phyloP scores from a whole-genome alignment of 2,329 filamentous ascomycete genomes.

The Fusarium robinianum region DNA sequence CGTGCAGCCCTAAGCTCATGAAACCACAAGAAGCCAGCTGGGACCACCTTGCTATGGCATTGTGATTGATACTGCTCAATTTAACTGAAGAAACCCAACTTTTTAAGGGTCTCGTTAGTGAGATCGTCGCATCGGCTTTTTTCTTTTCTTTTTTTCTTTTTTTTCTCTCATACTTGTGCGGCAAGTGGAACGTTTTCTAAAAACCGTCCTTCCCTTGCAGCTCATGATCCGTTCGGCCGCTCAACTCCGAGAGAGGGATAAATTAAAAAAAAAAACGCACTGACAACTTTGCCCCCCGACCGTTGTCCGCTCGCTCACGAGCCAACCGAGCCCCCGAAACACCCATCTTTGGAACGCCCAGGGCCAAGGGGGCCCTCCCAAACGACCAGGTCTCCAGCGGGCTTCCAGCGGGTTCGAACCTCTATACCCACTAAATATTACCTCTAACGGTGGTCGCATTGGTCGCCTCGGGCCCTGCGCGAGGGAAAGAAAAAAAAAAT shows the following conservation, averaged over 20 bases:
- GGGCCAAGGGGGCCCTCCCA: slow-evolving; percentile 4
- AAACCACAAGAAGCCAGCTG: no score
- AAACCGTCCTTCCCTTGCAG: no score
- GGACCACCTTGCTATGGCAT: no score
- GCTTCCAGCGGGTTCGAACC: slow-evolving; percentile 11
- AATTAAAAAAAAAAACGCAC: slow-evolving; percentile 2
- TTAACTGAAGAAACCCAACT: no score
- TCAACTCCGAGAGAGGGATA: slow-evolving; percentile 22
- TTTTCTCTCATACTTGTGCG: no score
- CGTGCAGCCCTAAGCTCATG: no score
- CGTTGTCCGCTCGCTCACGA: slow-evolving; percentile 11
- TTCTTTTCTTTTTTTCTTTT: not conserved
- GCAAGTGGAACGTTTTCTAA: no score
- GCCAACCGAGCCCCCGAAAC: slow-evolving; percentile 24
- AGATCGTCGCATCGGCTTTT: not conserved
- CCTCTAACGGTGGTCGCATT: slow-evolving; percentile 23
- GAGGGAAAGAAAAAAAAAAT: slow-evolving; percentile 28
- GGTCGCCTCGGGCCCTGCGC: slow-evolving; percentile 24
- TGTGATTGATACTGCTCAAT: no score
- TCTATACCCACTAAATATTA: slow-evolving; percentile 27
- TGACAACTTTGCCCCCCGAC: slow-evolving; percentile 11
- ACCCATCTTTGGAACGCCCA: no score
- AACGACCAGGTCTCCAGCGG: slow-evolving; percentile 8
- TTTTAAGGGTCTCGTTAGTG: no score
- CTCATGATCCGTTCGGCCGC: slow-evolving; percentile 16